phyloP scores from a whole-genome alignment of 1,139 yeast genomes.

The Sporopachydermia cereana region DNA sequence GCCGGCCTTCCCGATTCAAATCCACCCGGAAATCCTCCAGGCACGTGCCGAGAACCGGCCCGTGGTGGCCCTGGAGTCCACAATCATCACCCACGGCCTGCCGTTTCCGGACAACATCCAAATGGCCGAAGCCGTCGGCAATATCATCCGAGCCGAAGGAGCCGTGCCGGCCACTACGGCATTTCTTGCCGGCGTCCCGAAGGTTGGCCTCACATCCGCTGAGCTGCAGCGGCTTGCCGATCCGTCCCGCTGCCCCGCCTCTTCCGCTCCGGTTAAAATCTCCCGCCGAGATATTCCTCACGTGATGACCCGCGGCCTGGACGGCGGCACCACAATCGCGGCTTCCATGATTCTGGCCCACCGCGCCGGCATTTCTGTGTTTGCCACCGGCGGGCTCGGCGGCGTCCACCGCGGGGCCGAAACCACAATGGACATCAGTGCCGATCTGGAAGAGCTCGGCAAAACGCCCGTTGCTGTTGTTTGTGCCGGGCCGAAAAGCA shows the following conservation, averaged over 20 bases:
- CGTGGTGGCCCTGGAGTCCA: conserved; percentile 71
- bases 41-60: conserved; percentile 49
- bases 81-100: conserved; percentile 83
- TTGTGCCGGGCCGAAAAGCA: conserved; percentile 86
- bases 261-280: conserved; percentile 39
- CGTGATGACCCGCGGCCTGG: conserved; percentile 47
- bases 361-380: conserved; percentile 66
- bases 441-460: conserved; percentile 78
- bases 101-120: conserved; percentile 68
- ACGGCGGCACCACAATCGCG: conserved; percentile 88
- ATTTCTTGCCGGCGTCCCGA: conserved; percentile 57
- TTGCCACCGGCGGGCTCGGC: conserved; percentile 91
- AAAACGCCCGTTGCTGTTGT: conserved; percentile 79
- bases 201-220: conserved; percentile 43
- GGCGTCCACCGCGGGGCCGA: conserved; percentile 84
- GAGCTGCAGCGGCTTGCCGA: conserved; percentile 45
- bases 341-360: conserved; percentile 78
- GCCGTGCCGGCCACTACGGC: conserved; percentile 85
- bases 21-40: conserved; percentile 49
- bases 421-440: conserved; percentile 67
- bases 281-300: conserved; percentile 75
- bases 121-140: conserved; percentile 65
- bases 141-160: conserved; percentile 45
- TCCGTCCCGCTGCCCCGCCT: background rate
- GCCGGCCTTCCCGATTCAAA: conserved; percentile 15